phyloP scores from a whole-genome alignment of 2,329 filamentous ascomycete genomes.

The Cordyceps javanica region DNA sequence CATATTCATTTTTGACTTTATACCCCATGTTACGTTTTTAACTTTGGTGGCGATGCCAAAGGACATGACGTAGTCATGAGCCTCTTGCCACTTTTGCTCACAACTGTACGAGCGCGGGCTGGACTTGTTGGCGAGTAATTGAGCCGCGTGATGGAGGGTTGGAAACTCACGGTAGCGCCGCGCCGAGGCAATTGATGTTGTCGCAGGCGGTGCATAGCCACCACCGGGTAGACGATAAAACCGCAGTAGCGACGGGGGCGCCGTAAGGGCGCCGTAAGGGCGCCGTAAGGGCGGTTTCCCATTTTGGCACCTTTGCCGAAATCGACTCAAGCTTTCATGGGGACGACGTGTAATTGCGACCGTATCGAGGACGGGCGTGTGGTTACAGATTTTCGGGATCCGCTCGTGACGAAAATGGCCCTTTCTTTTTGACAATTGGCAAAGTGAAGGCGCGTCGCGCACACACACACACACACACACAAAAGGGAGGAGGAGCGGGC shows the following conservation, averaged over 20 bases:
- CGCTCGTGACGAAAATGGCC: background rate
- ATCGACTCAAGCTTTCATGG: background rate
- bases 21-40: background rate
- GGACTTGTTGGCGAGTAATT: slow-evolving; percentile 8
- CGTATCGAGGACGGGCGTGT: background rate
- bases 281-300: background rate
- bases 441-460: too few relatives aligned
- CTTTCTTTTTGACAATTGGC: too few relatives aligned
- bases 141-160: background rate
- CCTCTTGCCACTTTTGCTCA: too few relatives aligned
- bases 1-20: background rate
- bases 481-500: background rate
- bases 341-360: background rate
- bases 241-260: background rate
- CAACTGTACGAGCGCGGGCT: too few relatives aligned
- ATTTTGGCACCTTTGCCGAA: background rate
- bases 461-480: too few relatives aligned
- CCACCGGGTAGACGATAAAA: background rate
- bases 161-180: background rate
- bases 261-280: background rate
- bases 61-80: background rate
- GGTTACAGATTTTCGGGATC: background rate
- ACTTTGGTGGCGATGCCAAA: too few relatives aligned
- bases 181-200: background rate
- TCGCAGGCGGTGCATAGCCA: background rate